These are phyloP conservation scores for Porogramme epimiltina DNA, from an alignment of 1,284 basidiomycete genomes.

Conservation along the genomic window DNA sequence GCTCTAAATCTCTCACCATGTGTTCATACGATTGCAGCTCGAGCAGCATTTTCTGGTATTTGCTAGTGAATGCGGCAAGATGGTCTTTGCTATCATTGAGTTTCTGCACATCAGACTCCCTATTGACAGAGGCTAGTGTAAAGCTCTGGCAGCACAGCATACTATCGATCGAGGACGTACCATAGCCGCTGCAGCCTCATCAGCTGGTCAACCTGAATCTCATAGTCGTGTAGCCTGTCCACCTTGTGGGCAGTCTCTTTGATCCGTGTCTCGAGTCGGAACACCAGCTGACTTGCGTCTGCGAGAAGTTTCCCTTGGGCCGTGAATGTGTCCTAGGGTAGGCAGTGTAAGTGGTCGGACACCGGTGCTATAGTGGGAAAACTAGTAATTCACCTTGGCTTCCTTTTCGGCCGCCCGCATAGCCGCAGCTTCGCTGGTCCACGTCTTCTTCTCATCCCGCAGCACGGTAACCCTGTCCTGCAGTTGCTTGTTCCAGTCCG, in stretches of 20 bases:
- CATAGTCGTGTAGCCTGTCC: conserved; percentile 71
- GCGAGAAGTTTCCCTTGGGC: conserved; percentile 70
- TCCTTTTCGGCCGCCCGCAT: conserved; percentile 69
- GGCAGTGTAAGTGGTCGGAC: background rate
- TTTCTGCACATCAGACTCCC: conserved; percentile 73
- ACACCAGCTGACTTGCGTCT: conserved; percentile 59
- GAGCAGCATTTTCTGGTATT: conserved; percentile 65
- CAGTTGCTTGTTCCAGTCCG: conserved; percentile 72
- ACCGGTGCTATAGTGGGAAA: too few species aligned
- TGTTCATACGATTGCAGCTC: conserved; percentile 60
- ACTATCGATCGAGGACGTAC: conserved; percentile 41
- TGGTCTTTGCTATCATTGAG: conserved; percentile 66
- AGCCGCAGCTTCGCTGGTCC: conserved; percentile 60
- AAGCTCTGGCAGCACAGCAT: too few species aligned
- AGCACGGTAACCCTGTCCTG: conserved; percentile 67
- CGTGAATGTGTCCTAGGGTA: conserved; percentile 58
- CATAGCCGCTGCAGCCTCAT: conserved; percentile 70
- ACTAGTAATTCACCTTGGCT: conserved; percentile 53
- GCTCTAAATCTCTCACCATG: conserved; percentile 44
- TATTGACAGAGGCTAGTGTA: conserved; percentile 33
- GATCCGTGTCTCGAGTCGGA: conserved; percentile 61
- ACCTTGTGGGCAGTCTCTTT: conserved; percentile 77
- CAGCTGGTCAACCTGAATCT: conserved; percentile 71
- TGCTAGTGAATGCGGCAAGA: conserved; percentile 53
- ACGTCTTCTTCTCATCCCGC: conserved; percentile 68